Conservation (phyloP, 139 green algal genomes). For the Chlamydomonas sphaeroides region DNA sequence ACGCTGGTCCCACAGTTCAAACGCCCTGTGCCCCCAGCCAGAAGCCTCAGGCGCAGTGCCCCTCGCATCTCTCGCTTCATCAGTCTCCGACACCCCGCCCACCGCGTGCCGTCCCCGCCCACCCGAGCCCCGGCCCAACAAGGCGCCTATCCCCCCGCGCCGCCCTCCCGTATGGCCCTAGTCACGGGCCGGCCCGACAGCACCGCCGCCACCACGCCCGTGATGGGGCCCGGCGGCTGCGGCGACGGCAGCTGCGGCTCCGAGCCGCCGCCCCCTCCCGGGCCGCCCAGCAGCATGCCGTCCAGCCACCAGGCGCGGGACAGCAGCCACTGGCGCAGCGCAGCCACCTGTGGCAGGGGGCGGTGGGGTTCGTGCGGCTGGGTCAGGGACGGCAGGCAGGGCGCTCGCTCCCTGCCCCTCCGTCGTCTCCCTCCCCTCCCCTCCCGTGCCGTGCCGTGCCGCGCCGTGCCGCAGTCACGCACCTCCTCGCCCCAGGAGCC, state of each 20-base stretch:
- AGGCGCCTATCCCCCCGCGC: too few species aligned
- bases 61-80: too few species aligned
- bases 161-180: not conserved
- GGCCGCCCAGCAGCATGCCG: not conserved
- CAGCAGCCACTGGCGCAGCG: slow-evolving; percentile 26
- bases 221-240: not conserved
- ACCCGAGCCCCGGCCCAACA: too few species aligned
- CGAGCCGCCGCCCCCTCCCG: not conserved
- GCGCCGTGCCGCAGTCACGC: too few species aligned
- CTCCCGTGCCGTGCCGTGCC: too few species aligned
- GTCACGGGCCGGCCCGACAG: not conserved
- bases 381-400: too few species aligned
- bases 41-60: too few species aligned
- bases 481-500: slow-evolving; percentile 36
- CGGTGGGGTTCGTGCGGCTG: too few species aligned
- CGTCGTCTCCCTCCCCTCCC: not conserved
- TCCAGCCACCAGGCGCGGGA: slow-evolving; percentile 10
- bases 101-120: too few species aligned
- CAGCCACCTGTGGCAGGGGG: not conserved
- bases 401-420: not conserved
- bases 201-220: slow-evolving; percentile 17
- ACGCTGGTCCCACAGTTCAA: too few species aligned
- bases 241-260: not conserved
- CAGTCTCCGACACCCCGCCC: too few species aligned
- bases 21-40: too few species aligned